These are phyloP conservation scores for Galeopsis tetrahit DNA, from an alignment of 257 asterid species.

Conservation along the genomic window DNA sequence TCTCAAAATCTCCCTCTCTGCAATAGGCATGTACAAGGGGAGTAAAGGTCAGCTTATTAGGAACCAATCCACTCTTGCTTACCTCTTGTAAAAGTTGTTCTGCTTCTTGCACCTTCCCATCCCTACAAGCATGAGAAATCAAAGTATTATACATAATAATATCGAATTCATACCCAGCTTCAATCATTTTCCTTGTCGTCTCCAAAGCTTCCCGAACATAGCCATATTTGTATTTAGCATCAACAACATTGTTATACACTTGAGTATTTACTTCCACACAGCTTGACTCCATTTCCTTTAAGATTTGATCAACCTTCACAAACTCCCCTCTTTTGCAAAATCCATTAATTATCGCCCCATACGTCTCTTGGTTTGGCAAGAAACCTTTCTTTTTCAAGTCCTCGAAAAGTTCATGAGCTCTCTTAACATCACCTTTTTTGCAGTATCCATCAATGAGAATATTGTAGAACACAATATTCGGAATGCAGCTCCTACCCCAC, in stretches of 20 bases:
- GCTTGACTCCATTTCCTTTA: conserved; percentile 68
- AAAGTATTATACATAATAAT: conserved; percentile 76
- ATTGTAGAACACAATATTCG: conserved; percentile 77
- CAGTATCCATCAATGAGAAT: conserved; percentile 84
- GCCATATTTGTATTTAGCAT: conserved; percentile 64
- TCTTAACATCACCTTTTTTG: conserved; percentile 64
- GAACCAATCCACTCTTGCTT: conserved; percentile 48
- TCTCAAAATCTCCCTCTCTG: conserved; percentile 67
- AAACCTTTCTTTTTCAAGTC: conserved; percentile 79
- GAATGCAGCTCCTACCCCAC: conserved; percentile 88
- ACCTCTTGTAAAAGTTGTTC: conserved; percentile 64
- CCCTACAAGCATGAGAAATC: conserved; percentile 66
- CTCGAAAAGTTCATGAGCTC: conserved; percentile 56
- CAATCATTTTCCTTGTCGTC: conserved; percentile 54
- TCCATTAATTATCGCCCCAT: conserved; percentile 79
- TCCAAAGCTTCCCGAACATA: conserved; percentile 54
- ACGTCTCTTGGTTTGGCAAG: conserved; percentile 76
- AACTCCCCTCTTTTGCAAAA: conserved; percentile 70
- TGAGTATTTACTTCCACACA: conserved; percentile 54
- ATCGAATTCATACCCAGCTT: conserved; percentile 59
- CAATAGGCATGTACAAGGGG: conserved; percentile 71
- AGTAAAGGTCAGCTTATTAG: conserved; percentile 70
- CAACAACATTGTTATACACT: conserved; percentile 65
- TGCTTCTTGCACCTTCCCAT: conserved; percentile 72
- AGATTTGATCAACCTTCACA: conserved; percentile 55